phyloP scores from a whole-genome alignment of 116 monocot genomes.

The Zostera marina region DNA sequence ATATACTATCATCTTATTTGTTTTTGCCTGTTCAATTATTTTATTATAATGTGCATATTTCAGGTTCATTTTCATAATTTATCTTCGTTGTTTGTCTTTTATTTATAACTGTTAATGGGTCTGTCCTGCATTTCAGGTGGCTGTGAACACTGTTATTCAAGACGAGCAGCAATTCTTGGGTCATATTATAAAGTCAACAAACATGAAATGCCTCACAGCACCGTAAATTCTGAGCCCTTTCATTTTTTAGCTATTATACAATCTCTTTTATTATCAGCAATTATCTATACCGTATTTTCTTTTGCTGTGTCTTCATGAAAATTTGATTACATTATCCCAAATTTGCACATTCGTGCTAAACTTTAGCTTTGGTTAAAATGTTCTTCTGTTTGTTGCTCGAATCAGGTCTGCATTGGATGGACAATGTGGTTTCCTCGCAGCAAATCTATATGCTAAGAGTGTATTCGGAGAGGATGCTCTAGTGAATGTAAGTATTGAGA shows the following conservation, averaged over 20 bases:
- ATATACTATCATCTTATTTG: not conserved
- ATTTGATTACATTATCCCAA: not conserved
- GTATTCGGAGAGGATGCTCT: constrained; percentile 90
- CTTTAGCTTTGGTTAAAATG: too few relatives aligned
- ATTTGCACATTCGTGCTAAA: not conserved
- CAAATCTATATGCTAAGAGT: constrained; percentile 86
- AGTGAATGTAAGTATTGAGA: constrained; percentile 81
- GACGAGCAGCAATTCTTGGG: constrained; percentile 75
- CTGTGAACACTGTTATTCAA: constrained; percentile 73
- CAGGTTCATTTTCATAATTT: not conserved
- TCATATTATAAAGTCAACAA: constrained; percentile 84
- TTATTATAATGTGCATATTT: not conserved
- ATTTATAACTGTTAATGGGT: not conserved
- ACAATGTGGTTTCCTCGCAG: constrained; percentile 80
- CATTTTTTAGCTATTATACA: not conserved
- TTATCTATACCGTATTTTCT: not conserved
- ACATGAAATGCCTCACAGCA: constrained; percentile 86
- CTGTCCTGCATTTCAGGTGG: constrained; percentile 35
- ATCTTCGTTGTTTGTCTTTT: not conserved
- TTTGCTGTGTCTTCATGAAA: not conserved
- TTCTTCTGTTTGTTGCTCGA: not conserved
- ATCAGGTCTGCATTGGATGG: constrained; percentile 73
- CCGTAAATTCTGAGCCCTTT: constrained; percentile 31
- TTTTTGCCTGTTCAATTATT: not conserved
- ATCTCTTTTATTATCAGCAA: not conserved